Evolutionary conservation across 495 filamentous ascomycete species (phyloP), one percentile per base, ranked within the genome.

Genomic region (Neurospora sp.): DNA sequence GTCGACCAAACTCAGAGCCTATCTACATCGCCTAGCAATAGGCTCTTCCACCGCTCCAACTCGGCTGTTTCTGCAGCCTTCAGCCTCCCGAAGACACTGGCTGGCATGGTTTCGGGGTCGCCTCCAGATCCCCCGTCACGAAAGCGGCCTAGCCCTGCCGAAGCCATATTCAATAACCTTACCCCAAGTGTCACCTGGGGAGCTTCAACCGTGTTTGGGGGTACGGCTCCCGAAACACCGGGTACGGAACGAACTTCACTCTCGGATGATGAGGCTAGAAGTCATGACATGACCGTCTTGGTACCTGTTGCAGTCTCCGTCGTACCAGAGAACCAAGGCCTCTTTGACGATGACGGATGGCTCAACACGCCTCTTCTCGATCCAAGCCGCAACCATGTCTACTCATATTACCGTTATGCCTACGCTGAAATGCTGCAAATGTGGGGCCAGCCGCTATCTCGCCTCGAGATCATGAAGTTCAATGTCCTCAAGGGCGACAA

Each of bases 391-490:
- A 81, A 86, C 61, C 77, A 83, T 40, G 79, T 90, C 6, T 94
- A 93, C 76, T 83, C 82, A 9, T 86, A 87, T 59, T 98, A 96
- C 80, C 89, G 94, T 20, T 87, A 88, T 70, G 85, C 89, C 44
- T 98, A 98, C 78, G 93, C 95, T 12, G 87, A 95, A 74, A 86
- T 96, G 75, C 85, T 98, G 2, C 90, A 88, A 61, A 88, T 91
- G 72, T 98, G 95, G 94, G 87, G 88, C n/a, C 84, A 95, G 9
- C 90, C 91, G 0, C 84, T 92, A 5, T 86, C 90, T 40, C 86
- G 91, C 20, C 88, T 93, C 8, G 93, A 97, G 81, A 88, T 98
- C 27, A 83, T 97, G 71, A 96, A 96, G 76, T 95, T 94, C 79
- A 91, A 93, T 66, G 86, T 88, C 5, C 79, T 91, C 53, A 84